Percentiles rank a stretch among this genome's conserved stretches.
Conservation (phyloP, 306 rosid species). For the Luffa acutangula region DNA sequence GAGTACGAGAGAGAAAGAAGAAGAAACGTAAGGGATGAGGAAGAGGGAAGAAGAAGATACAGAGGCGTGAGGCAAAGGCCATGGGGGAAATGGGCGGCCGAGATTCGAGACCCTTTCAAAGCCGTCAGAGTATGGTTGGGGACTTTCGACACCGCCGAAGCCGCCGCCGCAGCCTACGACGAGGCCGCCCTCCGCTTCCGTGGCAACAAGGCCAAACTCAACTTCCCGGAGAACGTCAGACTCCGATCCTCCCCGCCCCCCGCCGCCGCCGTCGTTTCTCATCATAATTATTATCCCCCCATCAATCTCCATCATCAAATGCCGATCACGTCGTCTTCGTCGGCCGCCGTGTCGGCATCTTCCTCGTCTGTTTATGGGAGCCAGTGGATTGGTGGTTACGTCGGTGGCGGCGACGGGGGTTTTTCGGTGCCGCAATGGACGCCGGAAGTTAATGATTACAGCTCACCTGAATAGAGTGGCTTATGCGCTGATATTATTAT, state of each 20-base stretch:
- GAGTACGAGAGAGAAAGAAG: constrained; percentile 23
- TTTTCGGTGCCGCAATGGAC: not conserved
- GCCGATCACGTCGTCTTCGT: constrained; percentile 4
- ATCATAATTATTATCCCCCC: not conserved
- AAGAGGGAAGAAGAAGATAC: constrained; percentile 30
- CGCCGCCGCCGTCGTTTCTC: not conserved
- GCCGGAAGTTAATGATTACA: not conserved
- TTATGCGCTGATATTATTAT: not conserved
- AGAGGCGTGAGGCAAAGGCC: constrained; percentile 75
- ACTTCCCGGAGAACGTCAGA: constrained; percentile 52
- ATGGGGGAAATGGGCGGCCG: constrained; percentile 76
- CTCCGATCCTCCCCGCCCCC: constrained; percentile 5
- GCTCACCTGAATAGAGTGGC: not conserved
- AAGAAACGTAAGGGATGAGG: not conserved
- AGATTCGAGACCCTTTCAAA: constrained; percentile 49
- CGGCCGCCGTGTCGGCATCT: constrained; percentile 11
- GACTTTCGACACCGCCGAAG: constrained; percentile 44
- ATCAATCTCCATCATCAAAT: constrained; percentile 18
- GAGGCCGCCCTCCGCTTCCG: constrained; percentile 47
- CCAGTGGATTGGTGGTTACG: not conserved
- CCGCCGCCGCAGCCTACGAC: constrained; percentile 52
- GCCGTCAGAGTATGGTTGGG: constrained; percentile 63
- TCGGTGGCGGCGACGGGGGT: not conserved
- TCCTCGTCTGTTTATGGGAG: not conserved
- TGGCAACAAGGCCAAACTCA: constrained; percentile 60